Evolutionary conservation across 225 moss, liverwort and hornwort genomes (phyloP).

Genomic region (Pseudoscleropodium purum): DNA sequence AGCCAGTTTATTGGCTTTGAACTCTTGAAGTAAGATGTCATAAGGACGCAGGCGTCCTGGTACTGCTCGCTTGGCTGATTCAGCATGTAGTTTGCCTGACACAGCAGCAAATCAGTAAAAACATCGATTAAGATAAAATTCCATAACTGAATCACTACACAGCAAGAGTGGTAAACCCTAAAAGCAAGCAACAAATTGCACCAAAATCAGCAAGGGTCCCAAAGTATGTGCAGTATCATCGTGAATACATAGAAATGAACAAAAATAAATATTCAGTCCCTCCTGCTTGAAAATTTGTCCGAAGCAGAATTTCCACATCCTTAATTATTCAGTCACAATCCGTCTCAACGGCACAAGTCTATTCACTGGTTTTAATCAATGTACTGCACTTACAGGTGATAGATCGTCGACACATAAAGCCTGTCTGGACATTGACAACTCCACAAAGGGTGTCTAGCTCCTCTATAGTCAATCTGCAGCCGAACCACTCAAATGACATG

Average conservation of each 20-base stretch:
- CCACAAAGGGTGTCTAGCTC: conserved; percentile 94
- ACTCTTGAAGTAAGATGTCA: conserved; percentile 80
- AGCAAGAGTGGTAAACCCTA: not conserved
- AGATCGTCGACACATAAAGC: conserved; percentile 72
- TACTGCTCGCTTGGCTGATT: conserved; percentile 82
- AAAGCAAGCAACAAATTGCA: not conserved
- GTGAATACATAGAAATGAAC: not conserved
- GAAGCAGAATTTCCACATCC: not conserved
- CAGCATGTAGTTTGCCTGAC: conserved; percentile 80
- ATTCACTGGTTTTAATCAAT: not conserved
- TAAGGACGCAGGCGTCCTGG: conserved; percentile 74
- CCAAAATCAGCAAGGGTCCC: not conserved
- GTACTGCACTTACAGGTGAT: conserved; percentile 68
- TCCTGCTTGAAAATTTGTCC: not conserved
- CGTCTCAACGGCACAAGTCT: not conserved
- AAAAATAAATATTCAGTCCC: not conserved
- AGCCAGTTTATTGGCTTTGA: conserved; percentile 77
- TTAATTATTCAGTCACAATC: not conserved
- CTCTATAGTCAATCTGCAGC: conserved; percentile 58
- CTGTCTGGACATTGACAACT: conserved; percentile 58
- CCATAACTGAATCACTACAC: not conserved
- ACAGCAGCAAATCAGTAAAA: not conserved
- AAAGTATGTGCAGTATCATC: not conserved
- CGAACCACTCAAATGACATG: not conserved
- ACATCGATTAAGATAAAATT: not conserved